Percentiles rank a stretch among this genome's conserved stretches.
phyloP scores from a whole-genome alignment of 345 rosid species.

The Fremontodendron californicum region DNA sequence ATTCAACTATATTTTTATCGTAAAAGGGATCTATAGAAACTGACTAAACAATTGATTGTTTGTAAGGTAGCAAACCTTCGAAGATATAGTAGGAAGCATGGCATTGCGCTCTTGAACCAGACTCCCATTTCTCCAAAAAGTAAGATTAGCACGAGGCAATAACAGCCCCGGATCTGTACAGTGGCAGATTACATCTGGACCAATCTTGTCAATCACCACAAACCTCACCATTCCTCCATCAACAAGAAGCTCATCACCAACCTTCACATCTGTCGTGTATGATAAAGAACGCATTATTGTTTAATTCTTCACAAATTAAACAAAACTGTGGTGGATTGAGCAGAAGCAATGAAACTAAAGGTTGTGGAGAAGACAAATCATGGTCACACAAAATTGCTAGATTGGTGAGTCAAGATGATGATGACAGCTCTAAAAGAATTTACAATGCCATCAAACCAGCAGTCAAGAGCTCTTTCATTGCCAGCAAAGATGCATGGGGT shows the following conservation, averaged over 20 bases:
- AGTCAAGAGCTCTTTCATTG: neutral
- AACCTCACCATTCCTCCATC: slow-evolving; percentile 82
- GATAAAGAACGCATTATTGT: slow-evolving; percentile 2
- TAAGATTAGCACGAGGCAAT: slow-evolving; percentile 65
- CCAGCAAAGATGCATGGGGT: neutral
- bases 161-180: slow-evolving; percentile 68
- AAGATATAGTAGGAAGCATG: slow-evolving; percentile 69
- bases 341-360: neutral
- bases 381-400: neutral
- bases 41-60: neutral
- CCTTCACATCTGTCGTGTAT: slow-evolving; percentile 42
- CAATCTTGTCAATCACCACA: slow-evolving; percentile 59
- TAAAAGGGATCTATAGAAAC: neutral
- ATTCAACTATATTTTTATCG: neutral
- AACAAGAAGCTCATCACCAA: slow-evolving; percentile 68
- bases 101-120: slow-evolving; percentile 66
- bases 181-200: slow-evolving; percentile 61
- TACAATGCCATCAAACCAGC: neutral
- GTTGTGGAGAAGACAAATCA: neutral
- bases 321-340: neutral
- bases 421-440: neutral
- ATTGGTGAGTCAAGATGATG: neutral
- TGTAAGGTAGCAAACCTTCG: slow-evolving; percentile 39
- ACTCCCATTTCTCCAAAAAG: slow-evolving; percentile 68
- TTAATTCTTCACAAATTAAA: neutral